These are phyloP conservation scores for Gypsophila paniculata DNA, from an alignment of 179 eudicot species.

Conservation along the genomic window DNA sequence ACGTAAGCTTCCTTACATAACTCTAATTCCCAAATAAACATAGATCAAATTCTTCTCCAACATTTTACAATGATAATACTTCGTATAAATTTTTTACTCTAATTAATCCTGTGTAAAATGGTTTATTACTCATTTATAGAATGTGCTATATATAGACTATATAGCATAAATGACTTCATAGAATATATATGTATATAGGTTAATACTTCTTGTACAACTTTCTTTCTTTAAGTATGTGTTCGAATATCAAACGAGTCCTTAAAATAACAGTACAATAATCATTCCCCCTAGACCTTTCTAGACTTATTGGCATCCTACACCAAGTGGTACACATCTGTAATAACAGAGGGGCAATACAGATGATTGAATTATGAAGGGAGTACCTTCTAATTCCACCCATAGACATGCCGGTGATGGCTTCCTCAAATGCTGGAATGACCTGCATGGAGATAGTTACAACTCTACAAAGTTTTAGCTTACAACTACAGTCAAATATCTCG, in stretches of 20 bases:
- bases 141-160: too few species aligned
- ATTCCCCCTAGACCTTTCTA: neutral
- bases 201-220: neutral
- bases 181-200: too few species aligned
- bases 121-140: too few species aligned
- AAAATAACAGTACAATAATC: neutral
- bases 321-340: neutral
- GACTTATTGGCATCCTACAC: slow-evolving; percentile 4
- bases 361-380: too few species aligned
- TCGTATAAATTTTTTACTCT: too few species aligned
- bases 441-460: slow-evolving; percentile 31
- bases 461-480: slow-evolving; percentile 1
- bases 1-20: neutral
- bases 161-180: neutral
- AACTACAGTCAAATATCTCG: neutral
- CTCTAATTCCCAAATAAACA: neutral
- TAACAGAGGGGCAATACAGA: neutral
- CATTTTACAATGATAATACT: neutral
- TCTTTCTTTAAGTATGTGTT: neutral
- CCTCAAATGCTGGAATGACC: slow-evolving; percentile 98
- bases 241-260: neutral
- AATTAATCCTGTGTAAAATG: too few species aligned
- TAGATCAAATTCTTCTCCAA: neutral
- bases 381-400: slow-evolving; percentile 51
- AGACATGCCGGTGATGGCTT: slow-evolving; percentile 86